phyloP scores from a whole-genome alignment of 2,329 filamentous ascomycete species.

The Nemania bipapillata region DNA sequence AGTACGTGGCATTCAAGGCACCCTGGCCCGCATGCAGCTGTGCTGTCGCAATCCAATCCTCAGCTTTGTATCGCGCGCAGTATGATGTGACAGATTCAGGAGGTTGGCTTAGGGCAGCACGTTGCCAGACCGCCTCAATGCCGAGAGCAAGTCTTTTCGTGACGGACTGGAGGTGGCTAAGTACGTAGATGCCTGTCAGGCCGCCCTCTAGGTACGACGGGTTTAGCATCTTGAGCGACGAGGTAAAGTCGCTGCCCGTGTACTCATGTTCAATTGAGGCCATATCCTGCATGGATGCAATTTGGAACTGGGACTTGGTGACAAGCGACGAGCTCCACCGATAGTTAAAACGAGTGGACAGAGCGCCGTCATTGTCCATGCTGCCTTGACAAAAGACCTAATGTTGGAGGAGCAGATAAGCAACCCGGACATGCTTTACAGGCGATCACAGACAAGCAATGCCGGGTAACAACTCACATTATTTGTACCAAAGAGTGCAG shows the following conservation, averaged over 20 bases:
- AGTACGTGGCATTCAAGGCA: conserved; percentile 90
- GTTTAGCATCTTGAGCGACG: conserved; percentile 92
- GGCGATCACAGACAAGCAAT: conserved; percentile 3
- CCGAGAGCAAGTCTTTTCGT: conserved; percentile 88
- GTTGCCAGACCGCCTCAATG: conserved; percentile 92
- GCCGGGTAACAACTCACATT: conserved; percentile 70
- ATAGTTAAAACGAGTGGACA: conserved; percentile 92
- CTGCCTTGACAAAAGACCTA: conserved; percentile 96
- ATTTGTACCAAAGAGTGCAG: conserved; percentile 90
- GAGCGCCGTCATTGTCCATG: conserved; percentile 88
- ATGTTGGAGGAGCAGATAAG: conserved; percentile 29
- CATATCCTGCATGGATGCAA: conserved; percentile 80
- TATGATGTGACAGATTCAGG: conserved; percentile 94
- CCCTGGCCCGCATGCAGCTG: conserved; percentile 91
- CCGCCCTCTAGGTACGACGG: conserved; percentile 93
- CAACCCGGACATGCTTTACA: conserved; percentile 8
- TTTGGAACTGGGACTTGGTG: conserved; percentile 87
- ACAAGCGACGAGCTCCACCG: conserved; percentile 83
- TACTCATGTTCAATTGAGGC: conserved; percentile 96
- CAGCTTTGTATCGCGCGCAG: conserved; percentile 87
- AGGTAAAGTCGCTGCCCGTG: conserved; percentile 90
- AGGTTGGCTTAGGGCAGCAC: conserved; percentile 80
- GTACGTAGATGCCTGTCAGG: conserved; percentile 93
- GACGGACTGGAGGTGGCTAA: conserved; percentile 92
- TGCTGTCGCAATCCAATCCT: conserved; percentile 91